phyloP scores from a whole-genome alignment of 1,139 yeast species.

The Geotrichum fermentans region DNA sequence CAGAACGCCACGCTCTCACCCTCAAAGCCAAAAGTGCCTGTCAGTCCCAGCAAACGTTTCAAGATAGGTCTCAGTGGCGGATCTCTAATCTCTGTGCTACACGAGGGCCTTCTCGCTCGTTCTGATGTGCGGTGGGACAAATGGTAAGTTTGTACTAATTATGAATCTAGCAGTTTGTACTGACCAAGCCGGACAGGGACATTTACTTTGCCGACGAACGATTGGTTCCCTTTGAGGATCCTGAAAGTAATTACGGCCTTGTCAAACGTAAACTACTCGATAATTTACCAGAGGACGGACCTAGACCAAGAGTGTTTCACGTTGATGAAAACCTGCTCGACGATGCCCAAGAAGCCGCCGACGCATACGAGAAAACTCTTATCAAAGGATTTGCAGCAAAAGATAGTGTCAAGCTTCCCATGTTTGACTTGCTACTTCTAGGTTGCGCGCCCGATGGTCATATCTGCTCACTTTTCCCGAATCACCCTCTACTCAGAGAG shows the following conservation, averaged over 20 bases:
- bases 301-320: slow-evolving; percentile 71
- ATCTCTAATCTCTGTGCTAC: slow-evolving; percentile 75
- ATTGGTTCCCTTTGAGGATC: slow-evolving; percentile 78
- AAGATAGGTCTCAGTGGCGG: slow-evolving; percentile 93
- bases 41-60: slow-evolving; percentile 49
- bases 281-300: slow-evolving; percentile 45
- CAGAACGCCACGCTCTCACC: slow-evolving; percentile 59
- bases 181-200: slow-evolving; percentile 41
- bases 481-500: slow-evolving; percentile 83
- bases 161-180: too few relatives aligned
- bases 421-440: slow-evolving; percentile 81
- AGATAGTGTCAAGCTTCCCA: slow-evolving; percentile 90
- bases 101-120: slow-evolving; percentile 75
- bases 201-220: slow-evolving; percentile 96
- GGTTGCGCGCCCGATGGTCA: slow-evolving; percentile 99
- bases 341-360: slow-evolving; percentile 94
- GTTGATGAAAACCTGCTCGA: slow-evolving; percentile 70
- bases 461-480: slow-evolving; percentile 91
- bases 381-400: slow-evolving; percentile 92
- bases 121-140: slow-evolving; percentile 77
- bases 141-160: slow-evolving; percentile 51
- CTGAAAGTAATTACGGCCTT: slow-evolving; percentile 84
- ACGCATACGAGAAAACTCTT: slow-evolving; percentile 77
- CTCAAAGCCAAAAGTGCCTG: slow-evolving; percentile 19
- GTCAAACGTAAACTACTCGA: slow-evolving; percentile 81